Conservation (phyloP, 768 basidiomycete genomes). For the Lentinus tigrinus region DNA sequence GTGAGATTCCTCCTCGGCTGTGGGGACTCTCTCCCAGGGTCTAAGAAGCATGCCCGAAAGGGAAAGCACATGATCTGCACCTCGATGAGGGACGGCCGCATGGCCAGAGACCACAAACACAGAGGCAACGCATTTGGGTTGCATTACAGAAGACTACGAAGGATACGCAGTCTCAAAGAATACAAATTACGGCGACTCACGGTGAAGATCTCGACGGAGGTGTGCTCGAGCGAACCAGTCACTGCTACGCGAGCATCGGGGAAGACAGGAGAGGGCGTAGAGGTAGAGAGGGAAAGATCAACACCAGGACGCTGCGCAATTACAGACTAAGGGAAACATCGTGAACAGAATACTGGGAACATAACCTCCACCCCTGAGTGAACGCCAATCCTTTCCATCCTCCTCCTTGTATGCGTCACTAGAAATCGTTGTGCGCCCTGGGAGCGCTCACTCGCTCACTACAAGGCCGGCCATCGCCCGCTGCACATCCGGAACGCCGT, state of each 20-base stretch:
- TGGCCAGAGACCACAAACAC: not conserved
- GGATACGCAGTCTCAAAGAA: not conserved
- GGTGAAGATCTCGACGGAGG: not conserved
- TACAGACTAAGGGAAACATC: slow-evolving; percentile 19
- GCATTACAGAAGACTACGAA: not conserved
- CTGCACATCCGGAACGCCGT: slow-evolving; percentile 63
- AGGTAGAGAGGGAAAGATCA: slow-evolving; percentile 16
- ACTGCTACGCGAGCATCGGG: not conserved
- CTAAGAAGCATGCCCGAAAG: not conserved
- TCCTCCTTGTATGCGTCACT: slow-evolving; percentile 1
- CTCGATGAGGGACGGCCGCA: not conserved
- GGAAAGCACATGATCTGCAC: not conserved
- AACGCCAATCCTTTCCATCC: slow-evolving; percentile 11
- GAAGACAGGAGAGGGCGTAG: too few species aligned
- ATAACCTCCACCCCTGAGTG: slow-evolving; percentile 18
- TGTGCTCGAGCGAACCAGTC: not conserved
- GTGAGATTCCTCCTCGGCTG: not conserved
- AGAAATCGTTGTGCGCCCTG: not conserved
- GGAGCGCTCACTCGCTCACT: slow-evolving; percentile 59
- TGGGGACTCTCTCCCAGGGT: not conserved
- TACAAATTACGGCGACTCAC: not conserved
- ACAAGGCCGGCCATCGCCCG: slow-evolving; percentile 74
- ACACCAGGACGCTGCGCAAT: slow-evolving; percentile 20
- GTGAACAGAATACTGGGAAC: slow-evolving; percentile 17
- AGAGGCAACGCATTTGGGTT: not conserved